Evolutionary conservation across 331 rosid genomes (phyloP).

Genomic region (Malus hybrid): DNA sequence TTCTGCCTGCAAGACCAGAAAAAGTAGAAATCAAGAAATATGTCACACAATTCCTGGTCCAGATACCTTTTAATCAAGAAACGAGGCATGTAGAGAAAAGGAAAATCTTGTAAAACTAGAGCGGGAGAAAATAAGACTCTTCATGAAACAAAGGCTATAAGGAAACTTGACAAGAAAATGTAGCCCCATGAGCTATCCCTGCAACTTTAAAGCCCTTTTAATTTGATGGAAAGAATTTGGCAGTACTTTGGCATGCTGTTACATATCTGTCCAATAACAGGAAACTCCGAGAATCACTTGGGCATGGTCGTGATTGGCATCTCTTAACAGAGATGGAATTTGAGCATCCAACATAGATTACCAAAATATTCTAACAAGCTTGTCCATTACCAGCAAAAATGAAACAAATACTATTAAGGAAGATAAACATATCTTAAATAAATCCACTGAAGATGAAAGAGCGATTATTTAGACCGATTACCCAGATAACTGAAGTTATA

Average conservation of each 20-base stretch:
- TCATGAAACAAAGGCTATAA: constrained; percentile 5
- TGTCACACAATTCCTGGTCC: not conserved
- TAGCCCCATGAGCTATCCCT: constrained; percentile 10
- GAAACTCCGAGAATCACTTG: constrained; percentile 7
- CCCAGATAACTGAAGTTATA: constrained; percentile 17
- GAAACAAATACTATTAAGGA: not conserved
- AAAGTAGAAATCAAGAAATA: not conserved
- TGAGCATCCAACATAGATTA: constrained; percentile 12
- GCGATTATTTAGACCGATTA: constrained; percentile 19
- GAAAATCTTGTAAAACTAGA: not conserved
- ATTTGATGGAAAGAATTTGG: constrained; percentile 13
- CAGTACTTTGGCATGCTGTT: constrained; percentile 6
- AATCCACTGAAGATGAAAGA: constrained; percentile 16
- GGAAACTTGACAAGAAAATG: not conserved
- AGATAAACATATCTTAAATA: not conserved
- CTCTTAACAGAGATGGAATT: constrained; percentile 9
- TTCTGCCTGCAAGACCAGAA: constrained; percentile 64
- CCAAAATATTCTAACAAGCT: constrained; percentile 12
- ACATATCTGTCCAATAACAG: constrained; percentile 13
- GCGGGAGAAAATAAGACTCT: not conserved
- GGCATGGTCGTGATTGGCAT: constrained; percentile 4
- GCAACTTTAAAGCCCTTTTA: constrained; percentile 7
- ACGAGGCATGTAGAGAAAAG: constrained; percentile 6
- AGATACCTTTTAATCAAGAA: not conserved
- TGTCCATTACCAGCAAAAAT: not conserved